Base-by-base conservation (phyloP, 495 filamentous ascomycete species). In the Penicillium antarcticum region DNA sequence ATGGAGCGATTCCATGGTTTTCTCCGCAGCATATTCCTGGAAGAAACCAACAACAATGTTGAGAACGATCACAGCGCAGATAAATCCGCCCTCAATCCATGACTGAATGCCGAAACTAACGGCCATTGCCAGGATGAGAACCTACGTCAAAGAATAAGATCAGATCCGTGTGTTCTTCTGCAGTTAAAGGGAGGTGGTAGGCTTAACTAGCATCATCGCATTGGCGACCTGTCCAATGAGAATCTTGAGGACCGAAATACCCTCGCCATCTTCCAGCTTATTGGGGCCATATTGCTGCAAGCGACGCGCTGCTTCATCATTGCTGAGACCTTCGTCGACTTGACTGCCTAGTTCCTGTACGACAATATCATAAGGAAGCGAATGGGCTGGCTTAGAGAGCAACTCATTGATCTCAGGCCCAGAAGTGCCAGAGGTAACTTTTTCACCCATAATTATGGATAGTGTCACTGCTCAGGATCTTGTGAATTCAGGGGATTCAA, bases 1-100 rank as follows among this genome's bases (percentile, higher is more conserved):
- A 14, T 81, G 70, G 23, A 88, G 65, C 0, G 83, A 86, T 51
- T 84, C 80, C 83, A 87, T 87, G 1, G 82, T 87, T 72, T 88
- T 86, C 56, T 85, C 83, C 5, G 85, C 85, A 13, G 74, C 73
- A 62, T 80, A 87, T 46, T 88, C 85, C 60, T 87, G 83, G 34
- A 78, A 76, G 60, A 86, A 87, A 9, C 85, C 84, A 26, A 87
- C 78, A 23, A 80, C 61, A 51, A 88, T 75, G 59, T 88, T 87
- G 44, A 86, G 70, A 6, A 78, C 57, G 51, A 88, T 83, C 50
- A 88, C 83, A n/a, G 75, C 77, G 21, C 68, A 72, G 47, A 87
- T 77, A 12, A 87, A 80, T 50, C 79, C 83, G 38, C 83, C 85
- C 70, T 88, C 85, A 51, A 87, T 86, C 67, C 75, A 87, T 2